A percentile compares a stretch with the other conserved stretches of the same genome.
phyloP scores from a whole-genome alignment of 2,329 filamentous ascomycete genomes.

The Scopulariopsis brevicaulis region DNA sequence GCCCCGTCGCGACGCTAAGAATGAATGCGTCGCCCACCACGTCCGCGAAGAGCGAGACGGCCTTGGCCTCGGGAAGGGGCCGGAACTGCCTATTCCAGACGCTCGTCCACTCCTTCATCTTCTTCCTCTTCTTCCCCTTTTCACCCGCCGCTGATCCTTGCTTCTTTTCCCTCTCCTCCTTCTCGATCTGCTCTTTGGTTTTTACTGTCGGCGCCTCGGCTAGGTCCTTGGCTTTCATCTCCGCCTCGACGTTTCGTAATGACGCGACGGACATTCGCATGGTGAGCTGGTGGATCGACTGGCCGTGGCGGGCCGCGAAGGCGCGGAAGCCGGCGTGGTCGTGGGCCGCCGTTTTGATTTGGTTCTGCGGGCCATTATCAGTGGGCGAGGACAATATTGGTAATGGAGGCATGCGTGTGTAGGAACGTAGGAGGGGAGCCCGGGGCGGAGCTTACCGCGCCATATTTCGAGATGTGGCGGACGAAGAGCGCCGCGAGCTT shows the following conservation, averaged over 20 bases:
- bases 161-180: slow-evolving; percentile 27
- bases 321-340: slow-evolving; percentile 50
- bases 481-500: slow-evolving; percentile 55
- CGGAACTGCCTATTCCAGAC: slow-evolving; percentile 53
- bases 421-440: background rate
- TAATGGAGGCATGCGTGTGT: background rate
- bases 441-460: slow-evolving; percentile 40
- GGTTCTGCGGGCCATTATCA: slow-evolving; percentile 34
- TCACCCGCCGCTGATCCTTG: slow-evolving; percentile 21
- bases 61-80: slow-evolving; percentile 51
- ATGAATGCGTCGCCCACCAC: slow-evolving; percentile 55
- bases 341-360: slow-evolving; percentile 54
- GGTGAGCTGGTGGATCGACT: slow-evolving; percentile 54
- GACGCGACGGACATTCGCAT: slow-evolving; percentile 52
- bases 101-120: slow-evolving; percentile 37
- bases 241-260: slow-evolving; percentile 44
- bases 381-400: background rate
- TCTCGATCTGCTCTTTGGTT: slow-evolving; percentile 47
- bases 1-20: slow-evolving; percentile 40
- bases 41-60: slow-evolving; percentile 56
- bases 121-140: slow-evolving; percentile 9
- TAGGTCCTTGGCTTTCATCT: slow-evolving; percentile 47
- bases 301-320: slow-evolving; percentile 51
- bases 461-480: slow-evolving; percentile 58
- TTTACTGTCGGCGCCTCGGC: slow-evolving; percentile 54